These are phyloP conservation scores for Hortaea werneckii DNA, from an alignment of 2,329 filamentous ascomycete species.

Conservation along the genomic window DNA sequence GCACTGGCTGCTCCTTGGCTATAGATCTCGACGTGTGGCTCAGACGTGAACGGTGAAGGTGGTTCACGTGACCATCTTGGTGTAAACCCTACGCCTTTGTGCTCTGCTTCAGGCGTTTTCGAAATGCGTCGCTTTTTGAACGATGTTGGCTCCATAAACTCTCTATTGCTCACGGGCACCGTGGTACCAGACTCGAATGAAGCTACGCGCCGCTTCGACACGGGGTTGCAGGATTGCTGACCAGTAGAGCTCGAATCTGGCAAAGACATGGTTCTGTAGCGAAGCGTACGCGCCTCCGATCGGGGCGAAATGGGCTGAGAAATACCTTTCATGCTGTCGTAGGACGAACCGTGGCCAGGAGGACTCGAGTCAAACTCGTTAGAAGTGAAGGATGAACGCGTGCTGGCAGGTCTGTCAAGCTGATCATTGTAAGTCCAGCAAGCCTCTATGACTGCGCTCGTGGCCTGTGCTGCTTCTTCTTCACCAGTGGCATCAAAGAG, in stretches of 20 bases:
- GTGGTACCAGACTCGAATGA: constrained; percentile 17
- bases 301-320: constrained; percentile 25
- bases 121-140: constrained; percentile 43
- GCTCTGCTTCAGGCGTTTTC: constrained; percentile 42
- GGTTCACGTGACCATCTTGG: constrained; percentile 36
- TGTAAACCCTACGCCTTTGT: constrained; percentile 27
- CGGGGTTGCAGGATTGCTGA: constrained; percentile 6
- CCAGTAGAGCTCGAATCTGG: constrained; percentile 13
- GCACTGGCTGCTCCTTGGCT: constrained; percentile 30
- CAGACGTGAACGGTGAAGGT: constrained; percentile 31
- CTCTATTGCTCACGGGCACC: background rate
- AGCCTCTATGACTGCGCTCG: constrained; percentile 16
- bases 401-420: constrained; percentile 48
- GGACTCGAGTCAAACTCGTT: constrained; percentile 7
- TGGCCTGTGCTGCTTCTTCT: constrained; percentile 49
- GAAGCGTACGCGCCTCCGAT: constrained; percentile 17
- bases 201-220: constrained; percentile 21
- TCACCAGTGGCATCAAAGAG: constrained; percentile 38
- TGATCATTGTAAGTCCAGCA: constrained; percentile 59
- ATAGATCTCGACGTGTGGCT: constrained; percentile 10
- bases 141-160: constrained; percentile 5
- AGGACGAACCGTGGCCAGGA: constrained; percentile 21
- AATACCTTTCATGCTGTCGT: constrained; percentile 1
- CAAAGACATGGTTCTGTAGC: constrained; percentile 18
- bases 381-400: constrained; percentile 37